phyloP scores from a whole-genome alignment of 2,329 filamentous ascomycete species.

The Amauroascus niger region DNA sequence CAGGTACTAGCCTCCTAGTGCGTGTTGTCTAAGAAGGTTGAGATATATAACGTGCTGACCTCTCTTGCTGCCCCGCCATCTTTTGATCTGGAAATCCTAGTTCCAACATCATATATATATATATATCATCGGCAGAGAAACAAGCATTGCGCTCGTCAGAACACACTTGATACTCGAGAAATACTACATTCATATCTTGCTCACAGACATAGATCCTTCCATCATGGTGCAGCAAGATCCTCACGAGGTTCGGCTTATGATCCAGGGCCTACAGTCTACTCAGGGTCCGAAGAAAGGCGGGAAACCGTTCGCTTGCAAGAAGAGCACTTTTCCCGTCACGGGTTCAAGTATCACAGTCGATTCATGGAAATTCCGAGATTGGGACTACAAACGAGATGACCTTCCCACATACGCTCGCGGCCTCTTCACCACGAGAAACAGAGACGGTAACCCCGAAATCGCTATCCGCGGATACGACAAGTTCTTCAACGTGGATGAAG shows the following conservation, averaged over 20 bases:
- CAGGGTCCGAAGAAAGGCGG: constrained; percentile 42
- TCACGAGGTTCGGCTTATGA: constrained; percentile 55
- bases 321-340: constrained; percentile 62
- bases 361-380: constrained; percentile 90
- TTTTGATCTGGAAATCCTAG: no score
- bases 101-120: no score
- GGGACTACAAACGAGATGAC: constrained; percentile 82
- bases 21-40: no score
- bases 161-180: no score
- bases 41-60: no score
- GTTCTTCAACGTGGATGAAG: constrained; percentile 91
- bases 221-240: constrained; percentile 59
- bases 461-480: constrained; percentile 91
- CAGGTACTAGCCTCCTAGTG: no score
- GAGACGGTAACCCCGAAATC: constrained; percentile 62
- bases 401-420: constrained; percentile 89
- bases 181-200: no score
- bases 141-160: no score
- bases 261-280: constrained; percentile 52
- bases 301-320: constrained; percentile 64
- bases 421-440: constrained; percentile 72
- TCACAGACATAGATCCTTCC: background rate
- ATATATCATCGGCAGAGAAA: no score
- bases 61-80: no score
- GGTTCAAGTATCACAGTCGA: constrained; percentile 61